Evolutionary conservation across 441 rosid genomes (phyloP).

Genomic region (Gossypium laxum): DNA sequence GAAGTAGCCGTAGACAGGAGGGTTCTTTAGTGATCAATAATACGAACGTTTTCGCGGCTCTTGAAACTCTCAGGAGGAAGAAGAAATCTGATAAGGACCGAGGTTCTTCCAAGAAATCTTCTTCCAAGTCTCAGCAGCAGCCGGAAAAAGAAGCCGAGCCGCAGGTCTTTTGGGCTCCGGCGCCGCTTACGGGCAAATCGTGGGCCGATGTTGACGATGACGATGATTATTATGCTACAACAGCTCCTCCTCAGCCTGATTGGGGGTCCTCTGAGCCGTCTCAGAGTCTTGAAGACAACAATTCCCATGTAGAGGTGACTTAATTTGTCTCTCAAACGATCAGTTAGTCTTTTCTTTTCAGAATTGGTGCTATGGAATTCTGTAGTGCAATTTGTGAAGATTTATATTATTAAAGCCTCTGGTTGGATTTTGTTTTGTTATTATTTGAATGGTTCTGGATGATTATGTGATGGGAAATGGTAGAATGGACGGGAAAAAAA

Average conservation of each 20-base stretch:
- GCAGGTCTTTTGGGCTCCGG: constrained; percentile 60
- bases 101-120: constrained; percentile 25
- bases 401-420: neutral
- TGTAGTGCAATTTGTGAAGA: neutral
- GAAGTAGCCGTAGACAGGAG: constrained; percentile 51
- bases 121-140: constrained; percentile 32
- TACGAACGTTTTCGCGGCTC: constrained; percentile 75
- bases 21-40: constrained; percentile 52
- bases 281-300: constrained; percentile 27
- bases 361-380: neutral
- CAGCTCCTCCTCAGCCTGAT: constrained; percentile 43
- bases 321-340: neutral
- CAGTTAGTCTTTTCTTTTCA: neutral
- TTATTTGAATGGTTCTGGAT: neutral
- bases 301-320: constrained; percentile 36
- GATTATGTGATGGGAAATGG: no score
- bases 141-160: constrained; percentile 32
- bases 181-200: constrained; percentile 48
- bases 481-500: neutral
- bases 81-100: constrained; percentile 53
- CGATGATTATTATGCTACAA: constrained; percentile 65
- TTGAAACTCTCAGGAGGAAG: constrained; percentile 63
- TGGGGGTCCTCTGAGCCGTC: constrained; percentile 38
- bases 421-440: neutral
- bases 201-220: constrained; percentile 88